Evolutionary conservation across 1,284 basidiomycete species (phyloP), one percentile per base, ranked within the genome.

Genomic region (Puccinia hordei): DNA sequence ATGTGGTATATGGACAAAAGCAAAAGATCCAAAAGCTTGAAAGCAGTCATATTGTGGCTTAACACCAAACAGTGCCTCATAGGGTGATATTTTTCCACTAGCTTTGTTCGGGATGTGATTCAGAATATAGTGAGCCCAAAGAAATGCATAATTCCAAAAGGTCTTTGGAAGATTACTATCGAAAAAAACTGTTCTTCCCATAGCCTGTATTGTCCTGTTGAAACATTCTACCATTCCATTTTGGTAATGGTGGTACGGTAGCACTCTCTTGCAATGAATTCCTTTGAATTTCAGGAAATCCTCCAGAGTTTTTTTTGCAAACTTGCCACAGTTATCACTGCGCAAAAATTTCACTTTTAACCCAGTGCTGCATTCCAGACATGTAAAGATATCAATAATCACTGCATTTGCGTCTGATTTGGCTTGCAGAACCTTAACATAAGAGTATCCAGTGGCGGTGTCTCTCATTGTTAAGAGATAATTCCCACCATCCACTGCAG

Each of bases 321-420:
- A 65, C 41, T 73, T n/a, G 4, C 53, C 53, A 1, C 72, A 53
- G 30, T 73, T 73, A 30, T 73, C 72, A 73, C 72, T 73, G 2
- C 53, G 35, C 3, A 73, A 8, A 19, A n/a, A 27, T 22, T 73
- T 73, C 38, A 65, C 6, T 8, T 13, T 22, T 9, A 0, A 8
- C 2, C 30, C 59, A 0, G 55, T 46, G 30, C 19, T 10, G 22
- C 30, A 17, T 61, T 61, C 73, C n/a, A 63, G 1, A 24, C n/a
- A 35, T 22, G 15, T 49, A 2, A 74, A 63, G 6, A 24, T 61
- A 13, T 24, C 24, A 8, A 49, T 75, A 24, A 75, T 75, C 24
- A 27, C 4, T 8, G 0, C 0, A 33, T 35, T 49, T 44, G 73
- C 57, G 10, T 75, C 59, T 4, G 15, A 22, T 65, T 75, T 75